Evolutionary conservation across 2,329 filamentous ascomycete genomes (phyloP).

Genomic region (Calonectria fujianensis): DNA sequence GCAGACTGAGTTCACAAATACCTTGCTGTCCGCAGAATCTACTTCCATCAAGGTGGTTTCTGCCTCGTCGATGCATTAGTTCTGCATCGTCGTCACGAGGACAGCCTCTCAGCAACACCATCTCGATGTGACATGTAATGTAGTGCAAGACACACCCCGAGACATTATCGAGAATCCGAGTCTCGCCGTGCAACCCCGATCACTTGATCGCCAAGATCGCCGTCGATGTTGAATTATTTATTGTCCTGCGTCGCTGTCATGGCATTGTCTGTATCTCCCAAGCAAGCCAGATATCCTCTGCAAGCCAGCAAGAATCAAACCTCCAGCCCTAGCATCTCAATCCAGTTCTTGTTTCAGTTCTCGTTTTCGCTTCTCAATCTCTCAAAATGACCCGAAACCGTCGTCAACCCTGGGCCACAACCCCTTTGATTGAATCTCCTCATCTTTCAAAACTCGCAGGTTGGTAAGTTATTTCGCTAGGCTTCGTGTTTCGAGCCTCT

Average conservation of each 20-base stretch:
- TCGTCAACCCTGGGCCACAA: conserved; percentile 45
- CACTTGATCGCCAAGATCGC: conserved; percentile 20
- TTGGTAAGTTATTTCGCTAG: conserved; percentile 69
- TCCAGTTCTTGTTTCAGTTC: no score
- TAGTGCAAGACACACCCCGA: conserved; percentile 3
- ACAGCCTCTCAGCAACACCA: conserved; percentile 11
- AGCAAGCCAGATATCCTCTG: background rate
- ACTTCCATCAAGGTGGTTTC: conserved; percentile 12
- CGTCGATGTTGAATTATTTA: conserved; percentile 15
- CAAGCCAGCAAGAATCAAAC: background rate
- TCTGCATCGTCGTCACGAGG: background rate
- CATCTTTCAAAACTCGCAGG: conserved; percentile 79
- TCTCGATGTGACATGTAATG: conserved; percentile 8
- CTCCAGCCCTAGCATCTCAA: background rate
- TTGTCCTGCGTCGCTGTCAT: background rate
- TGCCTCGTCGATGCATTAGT: conserved; percentile 1
- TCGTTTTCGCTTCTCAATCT: background rate
- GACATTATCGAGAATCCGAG: conserved; percentile 15
- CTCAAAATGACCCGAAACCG: conserved; percentile 47
- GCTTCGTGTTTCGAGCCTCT: background rate
- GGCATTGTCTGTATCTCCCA: background rate
- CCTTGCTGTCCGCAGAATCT: conserved; percentile 12
- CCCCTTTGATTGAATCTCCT: conserved; percentile 46
- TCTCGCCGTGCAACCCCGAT: conserved; percentile 7
- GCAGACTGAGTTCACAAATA: conserved; percentile 10